Conservation (phyloP, 2,329 filamentous ascomycete species). For the Dothideomycetes sp. region DNA sequence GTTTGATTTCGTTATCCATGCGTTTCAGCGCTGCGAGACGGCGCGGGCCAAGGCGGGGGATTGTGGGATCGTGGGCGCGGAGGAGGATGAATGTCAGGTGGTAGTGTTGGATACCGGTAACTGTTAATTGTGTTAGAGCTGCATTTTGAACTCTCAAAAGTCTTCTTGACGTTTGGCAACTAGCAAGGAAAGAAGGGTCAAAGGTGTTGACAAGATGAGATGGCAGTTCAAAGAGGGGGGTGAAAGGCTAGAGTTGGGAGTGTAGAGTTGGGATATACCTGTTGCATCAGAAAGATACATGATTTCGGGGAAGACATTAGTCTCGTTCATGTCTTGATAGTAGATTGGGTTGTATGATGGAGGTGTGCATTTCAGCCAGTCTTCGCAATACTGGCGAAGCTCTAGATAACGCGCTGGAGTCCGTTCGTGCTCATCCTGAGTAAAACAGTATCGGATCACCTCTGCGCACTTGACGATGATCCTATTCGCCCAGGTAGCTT, state of each 20-base stretch:
- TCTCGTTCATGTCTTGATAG: slow-evolving; percentile 27
- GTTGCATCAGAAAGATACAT: slow-evolving; percentile 48
- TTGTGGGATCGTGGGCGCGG: slow-evolving; percentile 43
- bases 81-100: slow-evolving; percentile 48
- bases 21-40: slow-evolving; percentile 26
- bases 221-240: too few relatives aligned
- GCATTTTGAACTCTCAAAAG: too few relatives aligned
- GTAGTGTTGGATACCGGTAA: slow-evolving; percentile 48
- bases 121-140: too few relatives aligned
- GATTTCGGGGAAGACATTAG: slow-evolving; percentile 44
- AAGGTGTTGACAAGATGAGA: too few relatives aligned
- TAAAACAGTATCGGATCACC: slow-evolving; percentile 53
- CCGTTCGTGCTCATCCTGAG: slow-evolving; percentile 12
- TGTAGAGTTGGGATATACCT: too few relatives aligned
- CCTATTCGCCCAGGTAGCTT: slow-evolving; percentile 49
- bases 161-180: too few relatives aligned
- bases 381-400: not conserved
- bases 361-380: slow-evolving; percentile 26
- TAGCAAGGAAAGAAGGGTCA: too few relatives aligned
- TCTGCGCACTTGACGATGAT: slow-evolving; percentile 53
- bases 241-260: too few relatives aligned
- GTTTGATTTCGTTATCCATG: slow-evolving; percentile 34
- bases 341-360: slow-evolving; percentile 47
- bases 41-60: slow-evolving; percentile 37
- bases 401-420: slow-evolving; percentile 16